Evolutionary conservation across 2,329 filamentous ascomycete species (phyloP), one percentile per base, ranked within the genome.

Genomic region (Eutypella sp.): DNA sequence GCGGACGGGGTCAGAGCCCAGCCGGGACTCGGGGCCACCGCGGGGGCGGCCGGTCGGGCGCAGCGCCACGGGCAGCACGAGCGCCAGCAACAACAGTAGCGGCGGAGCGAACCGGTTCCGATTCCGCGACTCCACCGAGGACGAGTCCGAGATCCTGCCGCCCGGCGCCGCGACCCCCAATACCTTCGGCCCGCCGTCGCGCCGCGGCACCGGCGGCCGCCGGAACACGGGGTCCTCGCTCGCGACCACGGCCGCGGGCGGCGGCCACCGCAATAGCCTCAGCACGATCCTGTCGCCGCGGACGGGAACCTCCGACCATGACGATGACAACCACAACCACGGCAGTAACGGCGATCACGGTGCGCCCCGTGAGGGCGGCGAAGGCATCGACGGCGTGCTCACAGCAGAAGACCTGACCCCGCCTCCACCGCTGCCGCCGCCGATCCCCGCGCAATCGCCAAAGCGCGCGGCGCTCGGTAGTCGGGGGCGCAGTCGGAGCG

Each of bases 121-220:
- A 10, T 63, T 63, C 50, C 57, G 59, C 18, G 60, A 63, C 41
- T 61, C 58, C 42, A 60, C 56, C 47, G 60, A 63, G 15, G 37
- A 58, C 8, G 55, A 59, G 22, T 60, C 58, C 5, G 52, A 40
- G 15, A 55, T 50, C 41, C 47, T 52, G 31, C 55, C 57, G 8
- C 53, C 47, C 11, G 45, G 37, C 41, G 20, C 10, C 16, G 22
- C 41, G 15, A 23, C 41, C 31, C 33, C 47, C 38, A 23, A 36
- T 24, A 33, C 38, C 7, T 25, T 41, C 40, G 24, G 15, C 1
- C 6, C 29, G 6, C 29, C 29, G 5, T n/a, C 11, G 29, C 5
- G 29, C 11, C 11, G 29, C 29, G 5, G 11, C 11, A 11, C 5
- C 11, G 29, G 29, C 29, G 5, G 11, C 11, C 29, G 13, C 13